phyloP scores from a whole-genome alignment of 768 basidiomycete genomes.

The Boletus rex-veris region DNA sequence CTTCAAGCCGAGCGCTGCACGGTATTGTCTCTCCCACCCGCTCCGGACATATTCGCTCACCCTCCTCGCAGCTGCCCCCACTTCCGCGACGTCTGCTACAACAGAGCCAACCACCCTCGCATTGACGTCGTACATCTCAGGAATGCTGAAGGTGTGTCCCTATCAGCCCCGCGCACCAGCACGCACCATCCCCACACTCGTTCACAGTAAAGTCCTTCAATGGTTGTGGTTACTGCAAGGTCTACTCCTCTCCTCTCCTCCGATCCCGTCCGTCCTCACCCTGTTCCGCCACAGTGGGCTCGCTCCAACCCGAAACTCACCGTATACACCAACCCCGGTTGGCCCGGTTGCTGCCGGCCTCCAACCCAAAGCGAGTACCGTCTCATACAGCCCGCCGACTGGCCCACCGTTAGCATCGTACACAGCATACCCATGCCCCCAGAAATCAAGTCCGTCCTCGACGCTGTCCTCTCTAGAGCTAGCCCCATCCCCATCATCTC shows the following conservation, averaged over 20 bases:
- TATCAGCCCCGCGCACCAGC: neutral
- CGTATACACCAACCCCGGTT: conserved; percentile 68
- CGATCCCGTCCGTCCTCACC: conserved; percentile 26
- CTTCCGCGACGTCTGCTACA: conserved; percentile 69
- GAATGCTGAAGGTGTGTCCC: conserved; percentile 77
- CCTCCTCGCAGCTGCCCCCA: conserved; percentile 64
- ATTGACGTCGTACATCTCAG: conserved; percentile 75
- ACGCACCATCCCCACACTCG: conserved; percentile 12
- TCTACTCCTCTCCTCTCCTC: conserved; percentile 28
- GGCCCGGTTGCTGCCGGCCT: conserved; percentile 88
- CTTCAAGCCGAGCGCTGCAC: conserved; percentile 57
- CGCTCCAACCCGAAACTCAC: conserved; percentile 53
- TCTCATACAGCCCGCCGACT: conserved; percentile 68
- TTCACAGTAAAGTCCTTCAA: conserved; percentile 72
- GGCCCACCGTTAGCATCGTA: conserved; percentile 74
- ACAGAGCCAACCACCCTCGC: conserved; percentile 69
- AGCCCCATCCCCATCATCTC: conserved; percentile 32
- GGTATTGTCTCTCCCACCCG: conserved; percentile 37
- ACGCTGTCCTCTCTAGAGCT: conserved; percentile 45
- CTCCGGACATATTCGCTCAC: conserved; percentile 16
- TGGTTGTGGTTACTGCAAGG: conserved; percentile 91
- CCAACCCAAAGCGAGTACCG: conserved; percentile 58
- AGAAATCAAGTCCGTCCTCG: conserved; percentile 67
- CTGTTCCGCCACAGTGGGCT: conserved; percentile 58
- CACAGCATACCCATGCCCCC: conserved; percentile 71